Percentiles rank a stretch among this genome's conserved stretches.
Evolutionary conservation across 2,329 filamentous ascomycete genomes (phyloP).

Genomic region (Thelonectria olida): DNA sequence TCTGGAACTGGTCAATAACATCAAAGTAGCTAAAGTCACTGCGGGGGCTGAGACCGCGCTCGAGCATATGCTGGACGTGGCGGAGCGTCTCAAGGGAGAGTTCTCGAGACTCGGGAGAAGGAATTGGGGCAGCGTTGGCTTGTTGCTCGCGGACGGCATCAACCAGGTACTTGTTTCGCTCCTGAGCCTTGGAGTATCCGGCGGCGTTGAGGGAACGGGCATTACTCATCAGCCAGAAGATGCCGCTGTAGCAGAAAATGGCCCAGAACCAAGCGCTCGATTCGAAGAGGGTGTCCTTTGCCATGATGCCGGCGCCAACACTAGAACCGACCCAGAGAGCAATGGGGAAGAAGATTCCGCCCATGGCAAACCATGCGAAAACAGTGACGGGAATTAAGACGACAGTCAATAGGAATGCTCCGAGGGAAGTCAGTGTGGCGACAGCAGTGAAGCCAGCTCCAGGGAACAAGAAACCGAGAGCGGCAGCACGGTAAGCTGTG

Average conservation of each 20-base stretch:
- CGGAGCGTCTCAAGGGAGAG: slow-evolving; percentile 16
- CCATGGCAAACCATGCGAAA: slow-evolving; percentile 25
- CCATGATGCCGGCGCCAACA: slow-evolving; percentile 10
- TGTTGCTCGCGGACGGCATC: slow-evolving; percentile 17
- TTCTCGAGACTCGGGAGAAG: slow-evolving; percentile 10
- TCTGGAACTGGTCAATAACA: slow-evolving; percentile 40
- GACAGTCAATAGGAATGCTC: slow-evolving; percentile 9
- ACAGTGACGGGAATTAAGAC: slow-evolving; percentile 16
- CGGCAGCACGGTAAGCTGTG: slow-evolving; percentile 9
- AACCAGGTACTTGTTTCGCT: slow-evolving; percentile 23
- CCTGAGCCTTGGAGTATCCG: slow-evolving; percentile 22
- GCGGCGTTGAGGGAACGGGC: slow-evolving; percentile 18
- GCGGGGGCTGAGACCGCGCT: slow-evolving; percentile 23
- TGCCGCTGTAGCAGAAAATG: slow-evolving; percentile 15
- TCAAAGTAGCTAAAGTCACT: slow-evolving; percentile 33
- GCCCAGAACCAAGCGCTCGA: slow-evolving; percentile 9
- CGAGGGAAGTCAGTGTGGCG: neutral
- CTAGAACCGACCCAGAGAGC: slow-evolving; percentile 13
- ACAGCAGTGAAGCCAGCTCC: slow-evolving; percentile 24
- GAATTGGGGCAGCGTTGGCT: slow-evolving; percentile 4
- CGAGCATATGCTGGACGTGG: slow-evolving; percentile 28
- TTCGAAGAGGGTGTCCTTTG: slow-evolving; percentile 13
- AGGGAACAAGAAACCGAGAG: slow-evolving; percentile 21
- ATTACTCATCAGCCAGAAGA: slow-evolving; percentile 24
- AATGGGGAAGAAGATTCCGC: slow-evolving; percentile 23